Conservation (phyloP, 2,329 filamentous ascomycete genomes). For the Apiospora phragmitis region DNA sequence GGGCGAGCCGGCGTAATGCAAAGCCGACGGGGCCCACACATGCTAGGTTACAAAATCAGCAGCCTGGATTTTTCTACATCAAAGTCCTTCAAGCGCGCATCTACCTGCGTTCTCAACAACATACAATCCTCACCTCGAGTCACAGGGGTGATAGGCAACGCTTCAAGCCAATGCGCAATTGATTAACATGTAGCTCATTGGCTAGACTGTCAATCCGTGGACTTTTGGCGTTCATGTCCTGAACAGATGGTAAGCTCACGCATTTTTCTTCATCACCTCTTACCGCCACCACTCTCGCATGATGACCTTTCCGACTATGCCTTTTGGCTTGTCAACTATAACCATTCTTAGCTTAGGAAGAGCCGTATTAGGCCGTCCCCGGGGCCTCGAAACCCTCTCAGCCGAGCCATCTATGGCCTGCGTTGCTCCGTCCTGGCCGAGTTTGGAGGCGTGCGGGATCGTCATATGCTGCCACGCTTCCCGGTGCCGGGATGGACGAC, state of each 20-base stretch:
- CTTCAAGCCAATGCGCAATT: background rate
- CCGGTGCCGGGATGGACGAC: slow-evolving; percentile 23
- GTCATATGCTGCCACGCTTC: slow-evolving; percentile 34
- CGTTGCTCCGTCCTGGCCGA: slow-evolving; percentile 12
- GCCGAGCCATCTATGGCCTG: slow-evolving; percentile 13
- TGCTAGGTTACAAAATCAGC: background rate
- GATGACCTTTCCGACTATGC: slow-evolving; percentile 33
- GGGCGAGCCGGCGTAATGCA: background rate
- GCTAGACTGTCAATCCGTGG: too few species aligned
- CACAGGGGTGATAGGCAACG: background rate
- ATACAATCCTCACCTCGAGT: background rate
- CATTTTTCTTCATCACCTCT: background rate
- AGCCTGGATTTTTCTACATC: background rate
- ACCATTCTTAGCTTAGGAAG: slow-evolving; percentile 31
- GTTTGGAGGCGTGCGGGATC: slow-evolving; percentile 32
- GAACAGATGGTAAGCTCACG: background rate
- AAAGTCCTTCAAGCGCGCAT: background rate
- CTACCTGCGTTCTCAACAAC: background rate
- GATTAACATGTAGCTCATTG: background rate
- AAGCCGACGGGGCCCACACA: background rate
- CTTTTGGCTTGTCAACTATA: slow-evolving; percentile 31
- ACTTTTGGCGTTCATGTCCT: background rate
- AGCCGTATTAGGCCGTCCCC: slow-evolving; percentile 36
- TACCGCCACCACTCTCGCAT: slow-evolving; percentile 17
- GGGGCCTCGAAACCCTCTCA: slow-evolving; percentile 21